These are phyloP conservation scores for Papiliotrema flavescens DNA, from an alignment of 1,284 basidiomycete genomes.

Conservation along the genomic window DNA sequence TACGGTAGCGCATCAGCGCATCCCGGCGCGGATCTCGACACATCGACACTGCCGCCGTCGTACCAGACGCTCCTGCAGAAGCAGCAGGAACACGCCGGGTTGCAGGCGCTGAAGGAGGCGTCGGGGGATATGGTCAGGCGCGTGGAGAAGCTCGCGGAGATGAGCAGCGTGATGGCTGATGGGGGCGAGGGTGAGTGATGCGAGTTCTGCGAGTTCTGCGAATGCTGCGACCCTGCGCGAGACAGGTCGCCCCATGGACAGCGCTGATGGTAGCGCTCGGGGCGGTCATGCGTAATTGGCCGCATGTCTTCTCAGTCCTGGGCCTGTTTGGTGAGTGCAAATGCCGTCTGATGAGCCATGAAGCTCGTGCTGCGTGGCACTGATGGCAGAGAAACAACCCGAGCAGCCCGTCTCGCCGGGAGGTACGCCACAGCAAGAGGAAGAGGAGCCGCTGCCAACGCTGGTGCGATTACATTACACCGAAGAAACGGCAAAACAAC, in stretches of 20 bases:
- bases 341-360: not conserved
- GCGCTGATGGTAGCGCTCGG: slow-evolving; percentile 34
- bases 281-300: slow-evolving; percentile 45
- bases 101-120: slow-evolving; percentile 44
- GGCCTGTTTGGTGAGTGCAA: slow-evolving; percentile 40
- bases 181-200: slow-evolving; percentile 44
- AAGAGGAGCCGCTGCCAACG: slow-evolving; percentile 32
- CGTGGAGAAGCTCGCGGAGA: slow-evolving; percentile 44
- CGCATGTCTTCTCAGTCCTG: slow-evolving; percentile 46
- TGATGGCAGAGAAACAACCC: slow-evolving; percentile 16
- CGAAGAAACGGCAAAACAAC: not conserved
- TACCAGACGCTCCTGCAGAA: slow-evolving; percentile 43
- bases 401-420: slow-evolving; percentile 2
- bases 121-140: slow-evolving; percentile 34
- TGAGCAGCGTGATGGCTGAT: slow-evolving; percentile 49
- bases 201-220: not conserved
- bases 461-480: slow-evolving; percentile 36
- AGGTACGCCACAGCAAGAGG: slow-evolving; percentile 19
- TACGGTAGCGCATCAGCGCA: not conserved
- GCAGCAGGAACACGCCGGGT: slow-evolving; percentile 47
- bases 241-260: too few species aligned
- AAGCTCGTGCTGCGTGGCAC: not conserved
- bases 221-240: not conserved
- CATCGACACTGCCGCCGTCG: slow-evolving; percentile 29
- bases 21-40: not conserved